Percentiles rank a stretch among this genome's conserved stretches.
Evolutionary conservation across 768 basidiomycete species (phyloP).

Genomic region (Auricularia sp.): DNA sequence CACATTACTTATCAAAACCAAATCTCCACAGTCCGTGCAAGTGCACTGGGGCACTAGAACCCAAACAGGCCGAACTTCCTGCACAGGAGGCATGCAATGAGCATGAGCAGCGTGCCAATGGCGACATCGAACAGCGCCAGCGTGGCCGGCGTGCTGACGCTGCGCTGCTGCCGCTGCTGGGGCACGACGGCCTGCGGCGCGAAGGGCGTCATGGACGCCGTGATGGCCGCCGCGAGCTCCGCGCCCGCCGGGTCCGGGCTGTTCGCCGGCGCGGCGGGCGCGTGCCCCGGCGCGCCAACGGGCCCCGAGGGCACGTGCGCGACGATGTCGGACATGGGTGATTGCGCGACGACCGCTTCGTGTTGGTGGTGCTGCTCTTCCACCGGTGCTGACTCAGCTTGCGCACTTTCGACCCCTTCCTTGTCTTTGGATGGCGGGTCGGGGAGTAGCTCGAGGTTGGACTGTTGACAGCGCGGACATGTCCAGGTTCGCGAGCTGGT

Average conservation of each 20-base stretch:
- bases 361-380: background rate
- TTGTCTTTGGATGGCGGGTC: slow-evolving; percentile 35
- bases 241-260: background rate
- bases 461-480: slow-evolving; percentile 60
- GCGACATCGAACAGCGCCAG: background rate
- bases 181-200: background rate
- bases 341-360: background rate
- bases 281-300: background rate
- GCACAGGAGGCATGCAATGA: background rate
- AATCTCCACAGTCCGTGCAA: no score
- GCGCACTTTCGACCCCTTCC: background rate
- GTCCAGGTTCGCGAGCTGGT: slow-evolving; percentile 69
- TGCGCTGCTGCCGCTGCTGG: background rate
- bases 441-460: slow-evolving; percentile 62
- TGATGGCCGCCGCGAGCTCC: background rate
- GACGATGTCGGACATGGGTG: background rate
- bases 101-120: background rate
- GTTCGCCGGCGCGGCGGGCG: background rate
- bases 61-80: background rate
- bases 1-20: no score
- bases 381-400: background rate
- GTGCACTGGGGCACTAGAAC: background rate
- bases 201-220: background rate
- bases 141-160: background rate
- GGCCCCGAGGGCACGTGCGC: background rate